Base-by-base conservation (phyloP, 371 early-diverging fungal genomes). In the Rhizopus arrhizus region DNA sequence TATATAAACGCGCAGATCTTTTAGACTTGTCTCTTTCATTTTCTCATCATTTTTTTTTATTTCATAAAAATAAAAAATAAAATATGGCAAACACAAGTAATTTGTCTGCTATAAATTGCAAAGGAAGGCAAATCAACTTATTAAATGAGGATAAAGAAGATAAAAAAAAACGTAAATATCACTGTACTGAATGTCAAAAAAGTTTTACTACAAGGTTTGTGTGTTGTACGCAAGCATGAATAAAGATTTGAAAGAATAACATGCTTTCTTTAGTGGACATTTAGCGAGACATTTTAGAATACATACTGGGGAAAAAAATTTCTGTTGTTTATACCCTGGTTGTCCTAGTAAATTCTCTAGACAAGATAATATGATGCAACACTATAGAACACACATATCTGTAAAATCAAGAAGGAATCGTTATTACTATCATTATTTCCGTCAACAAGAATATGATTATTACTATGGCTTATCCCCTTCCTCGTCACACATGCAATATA, bases 261-360 rank as follows among this genome's bases (percentile, higher is more conserved):
- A 22, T 22, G 22, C 22, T 2, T 22, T 2, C 22, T 43, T 16
- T 64, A 91, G 91, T 76, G 89, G 90, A 3, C 91, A 95, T 75
- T 76, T 96, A 58, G 91, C 93, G 49, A 82, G 96, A 48, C 95
- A 95, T 72, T 85, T 90, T 70, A 80, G 93, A 47, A 93, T 94
- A 51, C 95, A 94, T 68, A 94, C 95, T 0, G 94, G 94, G 33
- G 95, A 95, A 68, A 93, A 90, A 71, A 94, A 94, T 40, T 95
- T 89, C 68, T 75, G 82, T 32, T 96, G 96, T 66, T 70, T 89
- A 29, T 79, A 86, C 66, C 83, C 86, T 8, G 85, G 84, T 0
- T 96, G 96, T 65, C 76, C 84, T n/a, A 90, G 90, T 56, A 79
- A 81, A 35, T 95, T 96, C 75, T 90, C 92, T 34, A 82, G 96